Percentiles rank a stretch among this genome's conserved stretches.
These are phyloP conservation scores for Cyclotella baltica DNA, from an alignment of 108 stramenopile genomes.

Conservation along the genomic window DNA sequence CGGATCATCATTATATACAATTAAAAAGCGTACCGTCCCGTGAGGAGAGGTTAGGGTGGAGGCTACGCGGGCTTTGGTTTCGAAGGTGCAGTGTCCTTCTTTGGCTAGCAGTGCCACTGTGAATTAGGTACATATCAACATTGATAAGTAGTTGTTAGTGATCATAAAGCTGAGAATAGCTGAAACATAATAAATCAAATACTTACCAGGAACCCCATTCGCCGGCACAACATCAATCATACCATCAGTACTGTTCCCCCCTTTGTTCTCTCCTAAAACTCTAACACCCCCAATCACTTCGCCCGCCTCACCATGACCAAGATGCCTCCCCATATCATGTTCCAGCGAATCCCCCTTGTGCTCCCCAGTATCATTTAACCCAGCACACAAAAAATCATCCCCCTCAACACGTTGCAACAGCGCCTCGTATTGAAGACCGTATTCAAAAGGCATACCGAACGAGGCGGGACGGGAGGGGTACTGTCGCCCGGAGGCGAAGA, in stretches of 20 bases:
- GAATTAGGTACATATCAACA: neutral
- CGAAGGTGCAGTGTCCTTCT: conserved; percentile 52
- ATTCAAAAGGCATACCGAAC: conserved; percentile 39
- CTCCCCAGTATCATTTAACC: conserved; percentile 2
- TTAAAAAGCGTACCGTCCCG: conserved; percentile 44
- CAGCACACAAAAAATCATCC: conserved; percentile 34
- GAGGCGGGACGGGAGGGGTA: conserved; percentile 36
- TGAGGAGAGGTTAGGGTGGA: conserved; percentile 28
- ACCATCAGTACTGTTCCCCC: neutral
- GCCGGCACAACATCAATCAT: conserved; percentile 33
- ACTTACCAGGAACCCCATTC: conserved; percentile 41
- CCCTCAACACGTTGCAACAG: conserved; percentile 21
- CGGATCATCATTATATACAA: conserved; percentile 44
- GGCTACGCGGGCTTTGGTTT: conserved; percentile 52
- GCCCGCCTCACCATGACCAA: neutral
- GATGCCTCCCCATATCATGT: neutral
- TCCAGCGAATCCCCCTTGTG: neutral
- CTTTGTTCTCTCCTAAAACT: conserved; percentile 8
- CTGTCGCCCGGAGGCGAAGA: conserved; percentile 27
- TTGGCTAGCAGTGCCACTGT: conserved; percentile 55
- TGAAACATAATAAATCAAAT: neutral
- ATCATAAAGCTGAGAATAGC: no score
- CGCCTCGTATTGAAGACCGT: conserved; percentile 39
- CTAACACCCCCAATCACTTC: neutral
- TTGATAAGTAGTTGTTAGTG: no score